Evolutionary conservation across 2,329 filamentous ascomycete species (phyloP), one percentile per base, ranked within the genome.

Genomic region (Cercospora citrullina): DNA sequence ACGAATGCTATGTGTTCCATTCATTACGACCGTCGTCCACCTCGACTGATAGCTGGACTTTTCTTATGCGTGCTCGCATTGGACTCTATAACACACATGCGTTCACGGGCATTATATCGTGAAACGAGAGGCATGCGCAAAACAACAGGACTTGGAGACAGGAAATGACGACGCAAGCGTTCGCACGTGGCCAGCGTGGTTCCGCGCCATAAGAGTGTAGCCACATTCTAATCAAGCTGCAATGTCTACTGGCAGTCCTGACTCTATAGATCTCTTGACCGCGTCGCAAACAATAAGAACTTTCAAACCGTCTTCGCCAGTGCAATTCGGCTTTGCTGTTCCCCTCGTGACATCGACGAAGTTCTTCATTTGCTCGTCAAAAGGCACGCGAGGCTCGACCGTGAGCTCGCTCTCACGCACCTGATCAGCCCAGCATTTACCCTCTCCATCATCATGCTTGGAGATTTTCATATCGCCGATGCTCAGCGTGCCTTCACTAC

Each of bases 211-310:
- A 53, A 28, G 6, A 26, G 21, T 28, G 21, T 26, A 53, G 14
- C 23, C 48, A 26, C 48, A 16, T 7, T 14, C 28, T 12, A 23
- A 21, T 58, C 8, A 33, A 16, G 23, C 9, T 4, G 16, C 55
- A 12, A 58, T 33, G 5, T 58, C 55, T 31, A 33, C 28, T 9
- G 55, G 31, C 28, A 31, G 12, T 2, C 78, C 79, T 8, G 72
- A 77, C 30, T 75, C 75, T 66, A 87, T 78, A 0, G 84, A 81
- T 66, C 75, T 77, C 69, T 80, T 82, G 39, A 87, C 80, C 14
- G 84, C 84, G 45, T 86, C 81, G 72, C 84, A 86, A 59, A 87
- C 84, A 28, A 82, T 72, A 71, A 87, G 75, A 1, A 85, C 86
- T 33, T 81, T 79, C 58, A 87, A 75, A 0, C 84, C 86, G 67